Percentiles rank a stretch among this genome's conserved stretches.
Conservation (phyloP, 371 early-diverging fungal genomes). For the Sanchytrium tribonematis region DNA sequence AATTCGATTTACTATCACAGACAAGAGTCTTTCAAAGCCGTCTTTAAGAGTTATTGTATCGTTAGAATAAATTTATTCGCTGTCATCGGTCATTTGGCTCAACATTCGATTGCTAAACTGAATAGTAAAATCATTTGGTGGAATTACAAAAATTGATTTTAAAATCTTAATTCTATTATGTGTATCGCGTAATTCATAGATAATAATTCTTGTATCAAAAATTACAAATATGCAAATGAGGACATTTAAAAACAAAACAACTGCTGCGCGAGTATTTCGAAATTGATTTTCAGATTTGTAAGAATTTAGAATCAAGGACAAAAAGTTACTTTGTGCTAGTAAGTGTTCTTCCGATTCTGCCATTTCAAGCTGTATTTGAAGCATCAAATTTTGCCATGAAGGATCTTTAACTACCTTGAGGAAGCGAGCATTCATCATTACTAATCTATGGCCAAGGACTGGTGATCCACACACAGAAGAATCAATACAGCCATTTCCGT, state of each 20-base stretch:
- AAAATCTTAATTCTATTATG: neutral
- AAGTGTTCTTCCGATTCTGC: neutral
- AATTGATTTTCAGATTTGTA: no score
- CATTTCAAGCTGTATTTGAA: neutral
- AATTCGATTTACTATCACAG: conserved; percentile 34
- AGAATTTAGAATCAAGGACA: neutral
- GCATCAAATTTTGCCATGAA: neutral
- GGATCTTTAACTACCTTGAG: neutral
- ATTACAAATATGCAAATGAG: neutral
- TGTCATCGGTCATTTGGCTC: neutral
- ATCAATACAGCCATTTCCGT: neutral
- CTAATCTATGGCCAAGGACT: neutral
- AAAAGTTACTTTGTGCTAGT: neutral
- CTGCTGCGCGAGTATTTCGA: neutral
- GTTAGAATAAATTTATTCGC: neutral
- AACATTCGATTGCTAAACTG: no score
- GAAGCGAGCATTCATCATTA: neutral
- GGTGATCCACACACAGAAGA: neutral
- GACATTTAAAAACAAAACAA: neutral
- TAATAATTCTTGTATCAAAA: neutral
- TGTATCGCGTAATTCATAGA: neutral
- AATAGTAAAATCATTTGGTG: no score
- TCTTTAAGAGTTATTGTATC: neutral
- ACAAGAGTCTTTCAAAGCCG: conserved; percentile 25
- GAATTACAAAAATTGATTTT: neutral